Percentiles rank a stretch among this genome's conserved stretches.
phyloP scores from a whole-genome alignment of 768 basidiomycete species.

The Galerina marginata region DNA sequence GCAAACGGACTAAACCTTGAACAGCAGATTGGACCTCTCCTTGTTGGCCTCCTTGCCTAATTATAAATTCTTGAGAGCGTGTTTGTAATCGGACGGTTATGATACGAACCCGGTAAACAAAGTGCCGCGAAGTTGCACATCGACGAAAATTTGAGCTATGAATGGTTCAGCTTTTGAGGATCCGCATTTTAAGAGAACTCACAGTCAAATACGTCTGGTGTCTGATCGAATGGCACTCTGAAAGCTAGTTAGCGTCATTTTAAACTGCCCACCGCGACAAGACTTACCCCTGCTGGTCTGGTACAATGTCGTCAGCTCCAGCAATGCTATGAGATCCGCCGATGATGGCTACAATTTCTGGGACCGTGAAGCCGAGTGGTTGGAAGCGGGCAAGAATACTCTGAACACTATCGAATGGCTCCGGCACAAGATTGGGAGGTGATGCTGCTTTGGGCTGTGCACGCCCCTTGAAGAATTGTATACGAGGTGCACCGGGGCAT shows the following conservation, averaged over 20 bases:
- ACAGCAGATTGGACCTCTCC: conserved; percentile 47
- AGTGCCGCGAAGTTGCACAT: conserved; percentile 49
- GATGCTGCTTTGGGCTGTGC: conserved; percentile 36
- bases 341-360: conserved; percentile 41
- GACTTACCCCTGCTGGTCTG: conserved; percentile 20
- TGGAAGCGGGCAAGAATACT: conserved; percentile 38
- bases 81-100: not conserved
- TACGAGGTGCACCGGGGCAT: conserved; percentile 50
- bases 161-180: not conserved
- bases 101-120: conserved; percentile 41
- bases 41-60: conserved; percentile 29
- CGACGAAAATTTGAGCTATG: conserved; percentile 46
- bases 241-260: not conserved
- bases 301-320: conserved; percentile 38
- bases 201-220: conserved; percentile 46
- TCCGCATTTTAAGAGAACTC: not conserved
- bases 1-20: conserved; percentile 46
- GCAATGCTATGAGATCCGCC: conserved; percentile 30
- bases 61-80: not conserved
- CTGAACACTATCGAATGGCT: conserved; percentile 31
- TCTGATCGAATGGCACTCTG: conserved; percentile 44
- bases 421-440: conserved; percentile 24
- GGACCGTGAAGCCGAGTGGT: conserved; percentile 40
- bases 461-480: conserved; percentile 45
- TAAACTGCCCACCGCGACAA: not conserved